Base-by-base conservation (phyloP, 176 grass and related monocot genomes). In the Eragrostis nindensis region DNA sequence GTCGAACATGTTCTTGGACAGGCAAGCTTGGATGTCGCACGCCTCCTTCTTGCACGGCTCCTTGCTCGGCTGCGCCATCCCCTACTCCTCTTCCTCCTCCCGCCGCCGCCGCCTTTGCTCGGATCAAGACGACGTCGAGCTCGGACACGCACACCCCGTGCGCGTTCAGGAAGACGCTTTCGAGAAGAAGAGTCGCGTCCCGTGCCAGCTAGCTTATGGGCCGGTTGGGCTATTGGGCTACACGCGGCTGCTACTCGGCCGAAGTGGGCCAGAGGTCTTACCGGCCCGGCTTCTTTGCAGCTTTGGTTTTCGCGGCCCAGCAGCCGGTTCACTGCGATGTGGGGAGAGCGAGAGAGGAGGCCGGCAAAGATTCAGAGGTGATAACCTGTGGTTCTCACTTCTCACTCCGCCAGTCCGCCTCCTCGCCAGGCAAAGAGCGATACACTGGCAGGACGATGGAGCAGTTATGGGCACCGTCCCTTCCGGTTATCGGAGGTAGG, bases 41-140 rank as follows among this genome's bases (percentile, higher is more conserved):
- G 95, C 90, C 78, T 94, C 92, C 89, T 98, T 98, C 88, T 94
- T 94, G 88, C 92, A 94, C 70, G 95, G 92, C 60, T 97, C 94
- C 83, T 97, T 89, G 70, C 75, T 91, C 72, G 83, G 86, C 86
- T 76, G 83, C 81, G 88, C 66, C 92, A 96, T 96, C 77, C 62
- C 77, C 36, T 66, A 7, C 45, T 15, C 17, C 22, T 32, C 60
- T 21, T 5, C 13, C 45, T 32, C 41, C 75, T 40, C 1, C 83
- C 44, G 61, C 66, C 18, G 19, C 68, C 49, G 57, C 57, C 57
- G 57, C 57, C 57, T 22, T 25, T 25, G 55, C 55, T 4, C 56
- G 56, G 22, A 25, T 25, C 22, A 60, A 60, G 56, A 26, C 0
- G 57, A 14, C 22, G 57, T 1, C 57, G 0, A 59, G 57, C 57